These are phyloP conservation scores for Candida namnaoensis DNA, from an alignment of 805 yeast species.

Conservation along the genomic window DNA sequence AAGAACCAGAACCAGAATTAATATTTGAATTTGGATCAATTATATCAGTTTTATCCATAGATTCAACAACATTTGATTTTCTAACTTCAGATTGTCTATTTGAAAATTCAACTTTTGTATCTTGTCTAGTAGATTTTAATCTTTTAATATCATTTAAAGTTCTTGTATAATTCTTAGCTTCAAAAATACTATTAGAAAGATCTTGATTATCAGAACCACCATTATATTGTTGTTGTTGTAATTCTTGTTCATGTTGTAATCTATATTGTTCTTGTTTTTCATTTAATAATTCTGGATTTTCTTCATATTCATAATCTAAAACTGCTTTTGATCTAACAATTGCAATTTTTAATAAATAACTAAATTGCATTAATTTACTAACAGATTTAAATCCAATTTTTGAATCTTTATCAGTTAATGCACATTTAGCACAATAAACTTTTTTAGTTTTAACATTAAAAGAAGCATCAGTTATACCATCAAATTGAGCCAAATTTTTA, in stretches of 20 bases:
- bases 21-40: not conserved
- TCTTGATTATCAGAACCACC: not conserved
- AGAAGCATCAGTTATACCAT: conserved; percentile 37
- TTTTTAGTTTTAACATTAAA: conserved; percentile 21
- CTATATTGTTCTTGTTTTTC: not conserved
- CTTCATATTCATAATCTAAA: conserved; percentile 30
- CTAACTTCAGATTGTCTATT: conserved; percentile 45
- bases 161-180: conserved; percentile 49
- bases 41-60: conserved; percentile 13
- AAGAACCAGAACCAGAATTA: not conserved
- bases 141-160: conserved; percentile 73
- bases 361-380: conserved; percentile 63
- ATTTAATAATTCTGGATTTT: conserved; percentile 11
- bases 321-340: conserved; percentile 62
- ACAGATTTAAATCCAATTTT: conserved; percentile 51
- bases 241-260: not conserved
- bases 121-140: conserved; percentile 65
- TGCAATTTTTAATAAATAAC: conserved; percentile 76
- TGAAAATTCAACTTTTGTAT: conserved; percentile 39
- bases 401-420: conserved; percentile 38
- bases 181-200: not conserved
- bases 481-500: conserved; percentile 25
- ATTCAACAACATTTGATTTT: conserved; percentile 52
- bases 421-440: conserved; percentile 59
- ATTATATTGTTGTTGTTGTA: not conserved